Base-by-base conservation (phyloP, 306 rosid species). In the Inga laurina region DNA sequence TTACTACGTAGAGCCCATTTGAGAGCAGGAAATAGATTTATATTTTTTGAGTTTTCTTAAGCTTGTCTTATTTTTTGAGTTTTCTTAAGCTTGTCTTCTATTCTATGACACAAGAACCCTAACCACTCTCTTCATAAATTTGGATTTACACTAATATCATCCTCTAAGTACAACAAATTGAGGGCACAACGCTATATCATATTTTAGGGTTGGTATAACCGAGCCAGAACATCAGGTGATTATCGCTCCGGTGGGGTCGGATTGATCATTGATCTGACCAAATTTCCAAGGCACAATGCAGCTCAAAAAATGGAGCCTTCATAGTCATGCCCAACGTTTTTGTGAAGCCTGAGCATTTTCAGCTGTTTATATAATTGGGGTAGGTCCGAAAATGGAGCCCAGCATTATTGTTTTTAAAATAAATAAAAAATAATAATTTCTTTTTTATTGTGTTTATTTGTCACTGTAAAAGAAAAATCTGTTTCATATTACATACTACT, bases 171-270 rank as follows among this genome's bases (percentile, higher is more conserved):
- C 37, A 10, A 12, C 13, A 59, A 22, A 13, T 27, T 27, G 37
- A 62, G 34, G 1, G 34, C 68, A 12, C 37, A 18, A 24, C 37
- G 30, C 37, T n/a, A 11, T 62, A n/a, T 22, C 24, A 22, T 59
- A 59, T 59, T 24, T 24, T 62, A 1, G 37, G 35, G 68, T 74
- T 39, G 49, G 77, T 8, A 70, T 34, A 44, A 66, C 6, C n/a
- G 52, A 70, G 67, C 57, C 74, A 71, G 45, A 37, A 49, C 27
- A 27, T 59, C 78, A 70, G 73, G 64, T 51, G 51, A 72, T 78
- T 62, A 57, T 83, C 7, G 22, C 77, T n/a, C 1, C 32, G 72
- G 74, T 46, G 27, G 72, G 81, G 62, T 34, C 39, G 73, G n/a
- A 76, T 54, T 44, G 19, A 3, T 72, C 8, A 19, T 41, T 41